Evolutionary conservation across 176 grass and related monocot species (phyloP).

Genomic region (Metroxylon sagu): DNA sequence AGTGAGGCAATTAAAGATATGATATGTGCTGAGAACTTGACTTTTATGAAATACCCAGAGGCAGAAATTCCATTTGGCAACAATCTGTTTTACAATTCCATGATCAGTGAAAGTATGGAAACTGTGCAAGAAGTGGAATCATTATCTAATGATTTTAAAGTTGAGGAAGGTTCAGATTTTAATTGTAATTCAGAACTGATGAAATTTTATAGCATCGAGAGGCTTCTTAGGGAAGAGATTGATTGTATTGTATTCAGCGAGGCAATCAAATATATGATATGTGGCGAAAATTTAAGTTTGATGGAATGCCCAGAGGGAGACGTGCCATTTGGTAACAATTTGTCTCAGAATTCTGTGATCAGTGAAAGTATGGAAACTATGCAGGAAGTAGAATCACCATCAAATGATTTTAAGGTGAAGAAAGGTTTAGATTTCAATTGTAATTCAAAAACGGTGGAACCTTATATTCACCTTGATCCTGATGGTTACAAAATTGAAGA

Average conservation of each 20-base stretch:
- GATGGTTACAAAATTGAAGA: neutral
- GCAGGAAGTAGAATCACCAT: neutral
- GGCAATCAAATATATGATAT: slow-evolving; percentile 18
- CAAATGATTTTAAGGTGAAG: neutral
- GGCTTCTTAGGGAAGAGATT: slow-evolving; percentile 21
- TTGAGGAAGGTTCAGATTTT: too few species aligned
- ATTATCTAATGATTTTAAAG: too few species aligned
- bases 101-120: too few species aligned
- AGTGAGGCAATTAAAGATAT: slow-evolving; percentile 19
- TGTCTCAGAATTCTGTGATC: too few species aligned
- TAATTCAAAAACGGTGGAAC: neutral
- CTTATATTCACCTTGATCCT: neutral
- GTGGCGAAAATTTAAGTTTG: neutral
- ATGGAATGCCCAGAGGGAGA: neutral
- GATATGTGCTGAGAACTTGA: too few species aligned
- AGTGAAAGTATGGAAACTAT: neutral
- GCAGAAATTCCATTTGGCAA: too few species aligned
- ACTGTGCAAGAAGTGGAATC: too few species aligned
- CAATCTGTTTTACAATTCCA: too few species aligned
- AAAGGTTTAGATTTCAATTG: slow-evolving; percentile 3
- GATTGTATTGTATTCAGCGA: slow-evolving; percentile 15
- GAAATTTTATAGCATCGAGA: slow-evolving; percentile 21
- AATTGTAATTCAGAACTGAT: too few species aligned
- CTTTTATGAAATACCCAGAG: too few species aligned
- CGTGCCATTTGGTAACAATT: too few species aligned